These are phyloP conservation scores for Fusarium armeniacum DNA, from an alignment of 2,329 filamentous ascomycete species.

Conservation along the genomic window DNA sequence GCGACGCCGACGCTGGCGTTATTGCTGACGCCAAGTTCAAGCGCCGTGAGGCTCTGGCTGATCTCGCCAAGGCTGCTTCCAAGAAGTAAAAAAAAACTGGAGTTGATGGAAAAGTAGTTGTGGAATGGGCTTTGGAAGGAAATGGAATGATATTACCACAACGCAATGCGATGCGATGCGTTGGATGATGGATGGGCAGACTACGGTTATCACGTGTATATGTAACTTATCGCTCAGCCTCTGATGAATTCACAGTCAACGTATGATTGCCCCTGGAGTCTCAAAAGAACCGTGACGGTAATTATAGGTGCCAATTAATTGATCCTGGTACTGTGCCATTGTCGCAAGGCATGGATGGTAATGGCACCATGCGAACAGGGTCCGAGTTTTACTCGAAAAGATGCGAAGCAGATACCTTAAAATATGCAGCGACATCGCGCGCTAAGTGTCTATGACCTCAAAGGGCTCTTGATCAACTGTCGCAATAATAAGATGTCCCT, in stretches of 20 bases:
- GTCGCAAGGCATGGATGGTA: not conserved
- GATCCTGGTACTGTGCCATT: too few species aligned
- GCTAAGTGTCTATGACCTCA: not conserved
- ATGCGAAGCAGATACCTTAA: not conserved
- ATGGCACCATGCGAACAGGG: not conserved
- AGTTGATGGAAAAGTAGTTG: not conserved
- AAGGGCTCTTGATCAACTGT: too few species aligned
- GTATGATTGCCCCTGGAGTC: not conserved
- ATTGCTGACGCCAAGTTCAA: slow-evolving; percentile 84
- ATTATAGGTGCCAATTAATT: not conserved
- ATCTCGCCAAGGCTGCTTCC: slow-evolving; percentile 68
- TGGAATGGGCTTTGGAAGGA: not conserved
- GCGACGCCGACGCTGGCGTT: slow-evolving; percentile 77
- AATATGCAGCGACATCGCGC: too few species aligned
- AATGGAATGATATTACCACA: slow-evolving; percentile 11
- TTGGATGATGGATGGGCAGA: slow-evolving; percentile 15
- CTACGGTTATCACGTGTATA: slow-evolving; percentile 3
- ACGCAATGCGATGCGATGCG: slow-evolving; percentile 9
- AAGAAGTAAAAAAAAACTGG: slow-evolving; percentile 43
- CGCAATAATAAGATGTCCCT: not conserved
- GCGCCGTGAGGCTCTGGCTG: slow-evolving; percentile 77
- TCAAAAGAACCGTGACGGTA: not conserved
- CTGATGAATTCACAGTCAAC: slow-evolving; percentile 7
- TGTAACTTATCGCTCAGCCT: slow-evolving; percentile 11
- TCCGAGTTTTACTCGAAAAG: not conserved